These are phyloP conservation scores for Elongisporangium anandrum DNA, from an alignment of 352 stramenopile genomes.

Conservation along the genomic window DNA sequence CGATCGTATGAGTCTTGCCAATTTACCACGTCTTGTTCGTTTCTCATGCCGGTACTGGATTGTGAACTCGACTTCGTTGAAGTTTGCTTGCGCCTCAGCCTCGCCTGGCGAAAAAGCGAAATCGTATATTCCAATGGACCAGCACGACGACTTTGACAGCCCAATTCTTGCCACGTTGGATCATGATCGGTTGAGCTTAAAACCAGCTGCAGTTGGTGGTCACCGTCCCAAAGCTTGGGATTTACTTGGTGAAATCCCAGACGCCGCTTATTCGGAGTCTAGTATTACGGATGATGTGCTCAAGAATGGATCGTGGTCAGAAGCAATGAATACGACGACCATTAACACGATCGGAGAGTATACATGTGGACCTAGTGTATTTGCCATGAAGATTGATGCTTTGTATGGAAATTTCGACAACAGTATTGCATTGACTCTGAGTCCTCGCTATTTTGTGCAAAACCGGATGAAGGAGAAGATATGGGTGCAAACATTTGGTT, in stretches of 20 bases:
- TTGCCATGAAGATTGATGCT: constrained; percentile 78
- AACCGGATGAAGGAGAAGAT: constrained; percentile 81
- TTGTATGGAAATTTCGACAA: constrained; percentile 78
- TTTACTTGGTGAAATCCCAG: constrained; percentile 44
- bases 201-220: constrained; percentile 41
- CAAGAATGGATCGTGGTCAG: constrained; percentile 66
- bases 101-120: constrained; percentile 44
- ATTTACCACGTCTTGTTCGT: constrained; percentile 67
- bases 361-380: constrained; percentile 65
- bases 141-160: constrained; percentile 47
- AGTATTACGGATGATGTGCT: constrained; percentile 56
- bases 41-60: constrained; percentile 86
- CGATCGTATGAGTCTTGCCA: constrained; percentile 64
- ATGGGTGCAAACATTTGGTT: constrained; percentile 69
- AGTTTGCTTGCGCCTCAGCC: constrained; percentile 57
- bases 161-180: constrained; percentile 56
- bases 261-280: constrained; percentile 39
- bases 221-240: constrained; percentile 56
- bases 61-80: constrained; percentile 76
- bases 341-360: constrained; percentile 84
- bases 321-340: constrained; percentile 79
- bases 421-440: constrained; percentile 72
- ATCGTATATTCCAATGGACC: constrained; percentile 36
- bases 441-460: constrained; percentile 77
- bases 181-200: constrained; percentile 68